Percentiles rank a stretch among this genome's conserved stretches.
Conservation (phyloP, 1,139 yeast genomes). For the Scheffersomyces quercinus region DNA sequence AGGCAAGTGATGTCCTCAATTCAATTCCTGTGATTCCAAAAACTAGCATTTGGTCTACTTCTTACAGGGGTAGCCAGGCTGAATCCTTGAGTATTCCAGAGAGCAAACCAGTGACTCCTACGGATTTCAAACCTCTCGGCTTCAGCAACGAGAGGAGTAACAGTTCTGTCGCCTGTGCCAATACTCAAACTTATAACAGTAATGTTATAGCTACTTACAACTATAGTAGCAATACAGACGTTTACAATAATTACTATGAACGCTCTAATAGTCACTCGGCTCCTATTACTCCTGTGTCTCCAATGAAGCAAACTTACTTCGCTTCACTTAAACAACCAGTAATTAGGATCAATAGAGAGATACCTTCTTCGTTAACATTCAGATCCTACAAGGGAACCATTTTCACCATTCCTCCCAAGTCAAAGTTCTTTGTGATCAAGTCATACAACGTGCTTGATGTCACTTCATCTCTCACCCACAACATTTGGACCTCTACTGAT, state of each 20-base stretch:
- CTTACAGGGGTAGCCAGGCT: slow-evolving; percentile 5
- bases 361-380: slow-evolving; percentile 11
- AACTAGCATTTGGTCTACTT: slow-evolving; percentile 26
- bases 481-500: slow-evolving; percentile 62
- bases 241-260: background rate
- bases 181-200: background rate
- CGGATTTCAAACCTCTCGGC: background rate
- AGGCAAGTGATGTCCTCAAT: slow-evolving; percentile 4
- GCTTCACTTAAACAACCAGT: background rate
- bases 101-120: background rate
- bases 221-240: background rate
- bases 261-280: background rate
- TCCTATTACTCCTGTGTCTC: background rate
- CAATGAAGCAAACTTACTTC: background rate
- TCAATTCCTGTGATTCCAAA: slow-evolving; percentile 10
- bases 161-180: background rate
- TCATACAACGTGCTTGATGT: slow-evolving; percentile 53
- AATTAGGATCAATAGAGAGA: background rate
- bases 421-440: slow-evolving; percentile 58
- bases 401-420: slow-evolving; percentile 15
- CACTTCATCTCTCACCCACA: slow-evolving; percentile 47
- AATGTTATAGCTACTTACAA: background rate
- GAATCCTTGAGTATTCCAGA: background rate
- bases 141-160: background rate
- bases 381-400: slow-evolving; percentile 22